These are phyloP conservation scores for Xylaria flabelliformis DNA, from an alignment of 495 filamentous ascomycete genomes.

Conservation along the genomic window DNA sequence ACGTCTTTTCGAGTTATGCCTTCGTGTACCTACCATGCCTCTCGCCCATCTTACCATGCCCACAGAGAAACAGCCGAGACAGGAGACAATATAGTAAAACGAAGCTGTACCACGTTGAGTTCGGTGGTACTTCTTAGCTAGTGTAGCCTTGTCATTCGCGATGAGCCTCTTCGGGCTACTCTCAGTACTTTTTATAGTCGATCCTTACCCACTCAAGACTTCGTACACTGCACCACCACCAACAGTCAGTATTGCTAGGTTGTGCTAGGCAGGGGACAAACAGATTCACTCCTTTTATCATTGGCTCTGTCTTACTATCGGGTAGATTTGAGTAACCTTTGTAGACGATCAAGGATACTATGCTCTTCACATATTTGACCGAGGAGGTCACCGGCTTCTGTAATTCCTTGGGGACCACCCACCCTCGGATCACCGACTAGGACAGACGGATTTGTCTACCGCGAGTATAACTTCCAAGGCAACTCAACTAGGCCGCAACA, in stretches of 20 bases:
- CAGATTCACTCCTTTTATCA: background rate
- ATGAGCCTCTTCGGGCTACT: background rate
- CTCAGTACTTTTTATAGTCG: background rate
- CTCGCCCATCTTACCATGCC: background rate
- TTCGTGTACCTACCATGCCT: background rate
- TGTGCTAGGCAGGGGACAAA: constrained; percentile 1
- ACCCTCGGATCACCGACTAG: background rate
- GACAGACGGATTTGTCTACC: background rate
- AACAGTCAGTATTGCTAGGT: background rate
- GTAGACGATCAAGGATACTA: background rate
- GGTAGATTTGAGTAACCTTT: constrained; percentile 1
- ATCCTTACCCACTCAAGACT: background rate
- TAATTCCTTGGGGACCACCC: background rate
- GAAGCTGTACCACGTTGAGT: background rate
- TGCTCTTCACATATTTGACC: background rate
- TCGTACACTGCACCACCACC: background rate
- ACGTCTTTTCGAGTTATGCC: background rate
- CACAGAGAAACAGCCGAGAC: background rate
- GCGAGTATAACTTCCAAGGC: constrained; percentile 18
- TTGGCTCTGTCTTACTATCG: background rate
- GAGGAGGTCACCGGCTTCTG: background rate
- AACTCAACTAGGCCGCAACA: background rate
- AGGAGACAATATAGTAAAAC: background rate
- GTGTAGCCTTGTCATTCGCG: constrained; percentile 4
- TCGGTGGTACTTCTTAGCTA: constrained; percentile 6